These are phyloP conservation scores for Coprinopsis sp. DNA, from an alignment of 768 basidiomycete species.

Conservation along the genomic window DNA sequence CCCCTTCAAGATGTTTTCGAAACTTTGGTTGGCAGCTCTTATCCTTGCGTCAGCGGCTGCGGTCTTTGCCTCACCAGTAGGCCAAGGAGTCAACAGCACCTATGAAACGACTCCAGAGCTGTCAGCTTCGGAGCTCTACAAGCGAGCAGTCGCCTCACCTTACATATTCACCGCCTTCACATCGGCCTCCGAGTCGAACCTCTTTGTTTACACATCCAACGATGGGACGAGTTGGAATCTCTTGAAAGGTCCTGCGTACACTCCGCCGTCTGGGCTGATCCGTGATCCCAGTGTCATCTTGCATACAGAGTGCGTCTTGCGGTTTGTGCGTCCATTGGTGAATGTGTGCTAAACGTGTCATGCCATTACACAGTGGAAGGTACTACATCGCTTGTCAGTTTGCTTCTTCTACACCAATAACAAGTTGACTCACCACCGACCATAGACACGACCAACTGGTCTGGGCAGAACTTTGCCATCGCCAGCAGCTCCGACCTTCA, in stretches of 20 bases:
- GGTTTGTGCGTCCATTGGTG: background rate
- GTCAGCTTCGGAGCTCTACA: constrained; percentile 24
- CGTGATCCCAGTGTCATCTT: constrained; percentile 31
- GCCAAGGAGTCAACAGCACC: background rate
- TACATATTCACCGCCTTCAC: constrained; percentile 34
- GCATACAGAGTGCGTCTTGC: constrained; percentile 27
- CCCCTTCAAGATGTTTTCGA: background rate
- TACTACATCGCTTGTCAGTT: constrained; percentile 30
- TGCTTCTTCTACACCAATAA: background rate
- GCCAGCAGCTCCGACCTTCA: constrained; percentile 28
- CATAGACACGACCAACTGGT: constrained; percentile 32
- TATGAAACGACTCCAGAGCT: constrained; percentile 19
- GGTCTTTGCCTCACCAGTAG: constrained; percentile 14
- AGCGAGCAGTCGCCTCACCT: constrained; percentile 25
- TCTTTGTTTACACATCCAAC: constrained; percentile 30
- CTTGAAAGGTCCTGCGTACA: constrained; percentile 31
- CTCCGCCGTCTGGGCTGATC: constrained; percentile 31
- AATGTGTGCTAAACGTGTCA: background rate
- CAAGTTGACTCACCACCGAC: background rate
- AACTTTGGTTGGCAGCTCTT: background rate
- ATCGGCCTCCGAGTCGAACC: constrained; percentile 29
- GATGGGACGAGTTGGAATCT: constrained; percentile 28
- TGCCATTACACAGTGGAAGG: constrained; percentile 27
- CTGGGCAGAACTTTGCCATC: constrained; percentile 32
- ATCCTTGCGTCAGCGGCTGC: constrained; percentile 1